Evolutionary conservation across 2,329 filamentous ascomycete genomes (phyloP), one percentile per base, ranked within the genome.

Genomic region (Epichloe elymi): DNA sequence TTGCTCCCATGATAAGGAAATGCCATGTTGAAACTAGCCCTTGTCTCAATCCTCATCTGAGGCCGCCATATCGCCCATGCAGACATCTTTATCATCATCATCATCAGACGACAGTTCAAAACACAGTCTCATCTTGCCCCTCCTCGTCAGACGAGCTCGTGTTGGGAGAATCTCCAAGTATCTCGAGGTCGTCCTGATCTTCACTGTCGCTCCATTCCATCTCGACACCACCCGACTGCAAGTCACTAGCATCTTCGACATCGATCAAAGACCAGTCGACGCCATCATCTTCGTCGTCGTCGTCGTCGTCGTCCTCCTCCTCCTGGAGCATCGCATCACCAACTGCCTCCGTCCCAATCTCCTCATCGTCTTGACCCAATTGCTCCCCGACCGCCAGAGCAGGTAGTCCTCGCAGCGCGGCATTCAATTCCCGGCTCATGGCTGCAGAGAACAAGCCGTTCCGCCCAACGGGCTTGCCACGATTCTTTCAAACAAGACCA

Each of bases 381-480:
- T 14, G 20, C 10, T 15, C 10, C 52, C 19, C 20, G 44, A 8
- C 26, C 48, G 46, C 37, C 35, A n/a, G 23, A 7, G 7, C 19
- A 23, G 46, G 14, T 1, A 51, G 23, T 14, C 63, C 62, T 33
- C 62, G 55, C 12, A 65, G 39, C 33, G 61, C 50, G 26, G 63
- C 63, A 42, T 70, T 70, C 35, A 65, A 49, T 46, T 67, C 57
- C 11, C 61, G 54, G 38, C 67, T 67, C 42, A 62, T 62, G 11
- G 68, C 62, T 38, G 65, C 61, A 15, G 57, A 55, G 44, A 64
- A 63, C 2, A 62, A 56, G 5, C 68, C 60, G 11, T 63, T 58
- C 0, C 64, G 58, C 8, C 70, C 69, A 7, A 70, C 57, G 0
- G 70, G 65, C 49, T 67, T 70, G 0, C 69, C 68, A 1, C 63